A percentile compares a stretch with the other conserved stretches of the same genome.
Evolutionary conservation across 2,329 filamentous ascomycete genomes (phyloP).

Genomic region (Exophiala mesophila): DNA sequence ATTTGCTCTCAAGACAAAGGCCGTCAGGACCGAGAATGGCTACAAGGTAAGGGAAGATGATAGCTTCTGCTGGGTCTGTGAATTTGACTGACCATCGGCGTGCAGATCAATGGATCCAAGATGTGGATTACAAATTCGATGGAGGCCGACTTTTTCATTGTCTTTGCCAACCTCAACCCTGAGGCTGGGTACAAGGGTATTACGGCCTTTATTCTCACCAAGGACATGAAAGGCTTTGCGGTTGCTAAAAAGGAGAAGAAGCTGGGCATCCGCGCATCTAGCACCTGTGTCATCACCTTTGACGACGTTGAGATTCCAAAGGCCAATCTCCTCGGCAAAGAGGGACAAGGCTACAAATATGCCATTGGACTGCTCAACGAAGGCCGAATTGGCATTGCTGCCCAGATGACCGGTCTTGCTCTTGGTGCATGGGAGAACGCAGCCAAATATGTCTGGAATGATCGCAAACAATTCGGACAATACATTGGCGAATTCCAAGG

Average conservation of each 20-base stretch:
- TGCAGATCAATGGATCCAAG: conserved; percentile 78
- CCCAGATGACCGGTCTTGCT: conserved; percentile 96
- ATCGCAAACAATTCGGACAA: conserved; percentile 92
- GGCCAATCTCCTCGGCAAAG: conserved; percentile 80
- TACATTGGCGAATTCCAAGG: conserved; percentile 95
- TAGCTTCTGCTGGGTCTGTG: background rate
- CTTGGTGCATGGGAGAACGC: conserved; percentile 95
- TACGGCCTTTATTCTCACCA: conserved; percentile 91
- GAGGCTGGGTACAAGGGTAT: conserved; percentile 95
- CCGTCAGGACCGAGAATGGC: conserved; percentile 73
- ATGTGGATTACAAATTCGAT: conserved; percentile 99
- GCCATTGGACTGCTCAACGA: conserved; percentile 93
- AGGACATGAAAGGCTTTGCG: conserved; percentile 79
- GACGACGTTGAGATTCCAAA: conserved; percentile 90
- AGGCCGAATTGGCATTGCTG: conserved; percentile 93
- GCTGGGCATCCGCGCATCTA: conserved; percentile 90
- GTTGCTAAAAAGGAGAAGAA: conserved; percentile 99
- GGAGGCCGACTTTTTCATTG: conserved; percentile 92
- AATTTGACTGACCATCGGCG: background rate
- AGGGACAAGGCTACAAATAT: conserved; percentile 95
- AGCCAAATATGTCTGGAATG: conserved; percentile 93
- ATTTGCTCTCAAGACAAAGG: conserved; percentile 89
- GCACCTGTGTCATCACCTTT: conserved; percentile 95
- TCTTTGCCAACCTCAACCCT: conserved; percentile 92
- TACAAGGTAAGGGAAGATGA: conserved; percentile 51